Base-by-base conservation (phyloP, 176 grass and related monocot species). In the sorghum (Sorghum bicolor) region DNA sequence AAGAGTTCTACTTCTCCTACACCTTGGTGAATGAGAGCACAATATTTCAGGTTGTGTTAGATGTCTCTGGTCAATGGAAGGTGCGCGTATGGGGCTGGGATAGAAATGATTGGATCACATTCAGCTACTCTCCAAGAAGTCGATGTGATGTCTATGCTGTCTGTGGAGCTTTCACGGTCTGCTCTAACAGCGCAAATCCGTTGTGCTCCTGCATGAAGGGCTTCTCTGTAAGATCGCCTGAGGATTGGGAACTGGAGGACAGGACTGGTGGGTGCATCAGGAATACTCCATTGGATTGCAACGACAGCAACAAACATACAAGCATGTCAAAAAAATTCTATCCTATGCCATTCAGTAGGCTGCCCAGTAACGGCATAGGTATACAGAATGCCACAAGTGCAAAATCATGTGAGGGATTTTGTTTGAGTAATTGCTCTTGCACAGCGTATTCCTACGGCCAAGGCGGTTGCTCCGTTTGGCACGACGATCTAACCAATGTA, bases 161-260 rank as follows among this genome's bases (percentile, higher is more conserved):
- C 1, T 95, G 90, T 25, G 93, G 93, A 17, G 26, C 93, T 44
- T 95, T 90, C 39, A 64, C 82, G 43, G 25, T 68, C 62, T 95
- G 93, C 64, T 33, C 85, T 20, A 80, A 79, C 1, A 86, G 32
- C 8, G 43, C 25, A 28, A 10, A 32, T 39, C 74, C 50, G 5
- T 38, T 67, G 25, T 94, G 89, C 68, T 40, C 67, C 9, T 92
- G 93, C 31, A 74, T 88, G 61, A 81, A 94, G 40, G 93, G 90
- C 5, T 94, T 88, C 73, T 77, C 52, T 9, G 25, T 68, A 64
- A 39, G 37, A 75, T 75, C 83, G 4, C 78, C 47, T 5, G 39
- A 48, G 12, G 80, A 88, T n/a, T 95, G 90, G 90, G 58, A 80
- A 22, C 70, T 90, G 29, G 41, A 38, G 5, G 92, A 94, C 34